Percentiles rank a stretch among this genome's conserved stretches.
These are phyloP conservation scores for Candida succiphila DNA, from an alignment of 805 yeast species.

Conservation along the genomic window DNA sequence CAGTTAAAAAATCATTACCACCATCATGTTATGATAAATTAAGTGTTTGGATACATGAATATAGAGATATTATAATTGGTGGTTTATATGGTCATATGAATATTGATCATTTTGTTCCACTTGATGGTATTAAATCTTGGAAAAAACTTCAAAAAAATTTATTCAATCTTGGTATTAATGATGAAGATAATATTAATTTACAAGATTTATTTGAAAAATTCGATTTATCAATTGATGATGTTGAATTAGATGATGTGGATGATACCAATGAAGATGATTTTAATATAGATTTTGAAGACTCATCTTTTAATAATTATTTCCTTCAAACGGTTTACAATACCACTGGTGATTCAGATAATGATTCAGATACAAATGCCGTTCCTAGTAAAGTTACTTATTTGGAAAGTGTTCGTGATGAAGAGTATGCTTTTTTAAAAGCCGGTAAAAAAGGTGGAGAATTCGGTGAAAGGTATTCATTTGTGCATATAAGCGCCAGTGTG, in stretches of 20 bases:
- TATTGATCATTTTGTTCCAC: slow-evolving; percentile 73
- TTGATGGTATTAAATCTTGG: slow-evolving; percentile 64
- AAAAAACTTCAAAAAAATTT: slow-evolving; percentile 28
- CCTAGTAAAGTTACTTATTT: slow-evolving; percentile 55
- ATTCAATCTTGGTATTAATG: slow-evolving; percentile 8
- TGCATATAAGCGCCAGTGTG: slow-evolving; percentile 63
- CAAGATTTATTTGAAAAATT: slow-evolving; percentile 7
- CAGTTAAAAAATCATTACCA: slow-evolving; percentile 70
- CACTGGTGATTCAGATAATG: not conserved
- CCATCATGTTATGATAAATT: slow-evolving; percentile 64
- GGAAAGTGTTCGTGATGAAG: slow-evolving; percentile 42
- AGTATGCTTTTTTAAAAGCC: slow-evolving; percentile 41
- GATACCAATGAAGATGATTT: slow-evolving; percentile 5
- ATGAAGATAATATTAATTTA: slow-evolving; percentile 8
- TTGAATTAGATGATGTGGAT: slow-evolving; percentile 2
- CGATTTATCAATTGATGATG: slow-evolving; percentile 11
- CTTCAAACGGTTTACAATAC: not conserved
- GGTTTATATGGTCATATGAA: slow-evolving; percentile 88
- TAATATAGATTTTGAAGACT: slow-evolving; percentile 1
- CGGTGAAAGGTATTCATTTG: slow-evolving; percentile 56
- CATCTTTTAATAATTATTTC: slow-evolving; percentile 5
- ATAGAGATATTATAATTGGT: slow-evolving; percentile 75
- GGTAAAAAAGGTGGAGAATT: slow-evolving; percentile 29
- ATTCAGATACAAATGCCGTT: slow-evolving; percentile 61
- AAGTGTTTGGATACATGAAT: slow-evolving; percentile 75